Evolutionary conservation across 441 rosid genomes (phyloP), one percentile per base, ranked within the genome.

Genomic region (Pelargonium hybrid): DNA sequence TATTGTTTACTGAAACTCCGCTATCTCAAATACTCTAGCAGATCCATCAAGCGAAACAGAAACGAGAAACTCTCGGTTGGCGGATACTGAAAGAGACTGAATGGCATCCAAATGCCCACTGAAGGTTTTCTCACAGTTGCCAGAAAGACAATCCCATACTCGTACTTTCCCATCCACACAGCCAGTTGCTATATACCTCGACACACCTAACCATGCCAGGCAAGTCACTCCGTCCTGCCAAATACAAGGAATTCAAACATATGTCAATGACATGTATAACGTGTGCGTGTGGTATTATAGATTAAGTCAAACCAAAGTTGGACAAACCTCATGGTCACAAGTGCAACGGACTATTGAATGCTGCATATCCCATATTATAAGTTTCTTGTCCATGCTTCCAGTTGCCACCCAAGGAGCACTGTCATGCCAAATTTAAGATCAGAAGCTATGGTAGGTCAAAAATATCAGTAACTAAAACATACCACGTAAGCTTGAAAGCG

Each of bases 321-420:
- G 54, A 69, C 74, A 64, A 50, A 90, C 97, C 97, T 87, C 83
- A 0, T 91, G 95, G 10, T 86, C 83, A 65, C 97, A 91, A 63
- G 77, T 88, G 77, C 78, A 78, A n/a, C 96, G 87, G 7, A 91
- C 81, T 13, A 77, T 76, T 17, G 96, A 91, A 77, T 81, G 80
- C 65, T 90, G 90, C 47, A 88, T 77, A 82, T 91, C 97, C 96
- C 97, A 91, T 34, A 91, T 86, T 14, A 89, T 79, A 63, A 93
- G 96, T 74, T 87, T 88, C 67, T 83, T 74, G 80, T 93, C 96
- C 91, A 88, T 79, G 78, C 96, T 84, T 80, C 96, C 95, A 0
- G 96, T 87, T 70, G 96, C 97, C 65, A 88, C 95, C 93, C 87
- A 80, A 4, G 87, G 88, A 17, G 80, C 74, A 70, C 96, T 88